Evolutionary conservation across 2,329 filamentous ascomycete genomes (phyloP).

Genomic region (Thielaviopsis musarum): DNA sequence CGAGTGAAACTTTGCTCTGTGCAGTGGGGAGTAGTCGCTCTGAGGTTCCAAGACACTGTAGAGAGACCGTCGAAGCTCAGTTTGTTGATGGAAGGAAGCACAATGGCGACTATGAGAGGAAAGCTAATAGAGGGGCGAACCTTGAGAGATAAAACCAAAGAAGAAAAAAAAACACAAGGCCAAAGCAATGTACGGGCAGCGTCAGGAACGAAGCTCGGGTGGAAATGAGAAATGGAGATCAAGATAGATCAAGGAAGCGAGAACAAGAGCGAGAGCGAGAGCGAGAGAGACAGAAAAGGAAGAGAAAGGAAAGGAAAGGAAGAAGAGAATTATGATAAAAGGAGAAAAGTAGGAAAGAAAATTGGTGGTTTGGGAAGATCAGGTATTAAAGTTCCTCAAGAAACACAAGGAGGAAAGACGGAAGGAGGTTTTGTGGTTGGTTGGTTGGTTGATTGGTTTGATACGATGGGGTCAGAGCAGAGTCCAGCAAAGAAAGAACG

Average conservation of each 20-base stretch:
- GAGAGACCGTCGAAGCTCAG: neutral
- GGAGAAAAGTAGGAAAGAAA: neutral
- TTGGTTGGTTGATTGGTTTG: neutral
- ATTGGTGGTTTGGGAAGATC: neutral
- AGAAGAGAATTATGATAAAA: neutral
- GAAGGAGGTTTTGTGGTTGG: neutral
- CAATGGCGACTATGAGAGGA: neutral
- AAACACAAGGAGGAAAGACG: neutral
- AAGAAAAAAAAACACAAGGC: neutral
- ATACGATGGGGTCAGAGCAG: neutral
- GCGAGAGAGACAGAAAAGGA: neutral
- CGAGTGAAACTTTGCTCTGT: too few species aligned
- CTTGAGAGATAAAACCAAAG: neutral
- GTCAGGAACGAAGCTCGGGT: neutral
- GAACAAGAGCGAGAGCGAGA: slow-evolving; percentile 6
- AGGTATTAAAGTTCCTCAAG: neutral
- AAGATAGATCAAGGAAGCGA: neutral
- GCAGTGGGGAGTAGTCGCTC: too few species aligned
- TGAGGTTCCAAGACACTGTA: too few species aligned
- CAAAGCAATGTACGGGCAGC: neutral
- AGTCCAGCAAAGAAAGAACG: neutral
- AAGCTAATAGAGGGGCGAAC: neutral
- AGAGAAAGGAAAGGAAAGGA: neutral
- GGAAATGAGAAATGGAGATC: too few species aligned
- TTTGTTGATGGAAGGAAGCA: neutral